phyloP scores from a whole-genome alignment of 768 basidiomycete species.

The Tricholomella constricta region DNA sequence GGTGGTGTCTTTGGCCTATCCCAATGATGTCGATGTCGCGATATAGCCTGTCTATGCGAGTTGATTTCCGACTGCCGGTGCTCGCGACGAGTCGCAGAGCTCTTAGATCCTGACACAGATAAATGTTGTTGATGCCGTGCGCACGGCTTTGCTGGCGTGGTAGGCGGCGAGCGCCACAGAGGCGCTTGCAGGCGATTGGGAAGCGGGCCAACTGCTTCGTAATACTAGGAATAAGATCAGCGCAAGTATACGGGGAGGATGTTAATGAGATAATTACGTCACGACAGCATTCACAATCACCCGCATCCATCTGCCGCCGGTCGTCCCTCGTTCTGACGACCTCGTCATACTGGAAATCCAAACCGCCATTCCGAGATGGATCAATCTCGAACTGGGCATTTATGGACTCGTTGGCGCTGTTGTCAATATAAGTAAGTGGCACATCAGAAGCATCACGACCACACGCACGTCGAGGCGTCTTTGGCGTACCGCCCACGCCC shows the following conservation, averaged over 20 bases:
- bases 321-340: constrained; percentile 71
- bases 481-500: constrained; percentile 62
- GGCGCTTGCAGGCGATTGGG: constrained; percentile 67
- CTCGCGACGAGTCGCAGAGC: not conserved
- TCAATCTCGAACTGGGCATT: constrained; percentile 71
- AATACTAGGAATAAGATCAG: constrained; percentile 57
- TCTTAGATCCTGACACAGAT: constrained; percentile 4
- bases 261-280: constrained; percentile 49
- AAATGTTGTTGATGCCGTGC: constrained; percentile 20
- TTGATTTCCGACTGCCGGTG: constrained; percentile 32
- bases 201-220: constrained; percentile 72
- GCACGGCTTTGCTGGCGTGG: constrained; percentile 32
- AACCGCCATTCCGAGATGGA: constrained; percentile 62
- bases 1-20: constrained; percentile 75
- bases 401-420: constrained; percentile 46
- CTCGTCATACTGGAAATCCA: constrained; percentile 70
- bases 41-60: constrained; percentile 70
- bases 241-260: not conserved
- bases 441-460: not conserved
- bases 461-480: constrained; percentile 29
- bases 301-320: constrained; percentile 67
- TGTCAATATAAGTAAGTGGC: not conserved
- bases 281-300: constrained; percentile 81
- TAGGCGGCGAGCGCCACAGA: constrained; percentile 69
- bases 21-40: constrained; percentile 75